Evolutionary conservation across 306 rosid genomes (phyloP).

Genomic region (Rubus idaeus): DNA sequence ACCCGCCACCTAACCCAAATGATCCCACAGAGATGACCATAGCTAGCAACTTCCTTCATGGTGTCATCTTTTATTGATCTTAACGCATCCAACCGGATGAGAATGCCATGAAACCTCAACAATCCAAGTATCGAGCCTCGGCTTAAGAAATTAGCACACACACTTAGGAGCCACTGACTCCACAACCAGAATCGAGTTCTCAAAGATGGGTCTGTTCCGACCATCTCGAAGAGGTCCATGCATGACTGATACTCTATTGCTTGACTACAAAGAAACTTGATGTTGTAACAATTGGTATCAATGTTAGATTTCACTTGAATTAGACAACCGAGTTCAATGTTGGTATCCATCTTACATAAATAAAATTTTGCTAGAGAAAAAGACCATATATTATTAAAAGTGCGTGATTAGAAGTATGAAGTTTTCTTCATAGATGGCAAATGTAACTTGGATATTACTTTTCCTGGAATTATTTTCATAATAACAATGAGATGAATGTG

Average conservation of each 20-base stretch:
- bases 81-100: not conserved
- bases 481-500: not conserved
- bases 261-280: not conserved
- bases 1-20: not conserved
- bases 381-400: not conserved
- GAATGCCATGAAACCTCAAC: not conserved
- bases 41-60: not conserved
- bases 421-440: not conserved
- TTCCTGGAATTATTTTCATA: not conserved
- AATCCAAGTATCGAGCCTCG: not conserved
- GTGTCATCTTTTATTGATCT: not conserved
- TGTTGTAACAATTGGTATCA: not conserved
- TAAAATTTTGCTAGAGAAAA: too few relatives aligned
- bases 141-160: too few relatives aligned
- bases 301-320: not conserved
- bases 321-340: not conserved
- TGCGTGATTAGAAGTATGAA: not conserved
- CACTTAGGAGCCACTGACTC: not conserved
- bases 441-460: not conserved
- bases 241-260: not conserved
- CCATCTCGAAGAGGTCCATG: not conserved
- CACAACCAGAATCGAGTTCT: not conserved
- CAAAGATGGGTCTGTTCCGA: not conserved
- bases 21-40: not conserved
- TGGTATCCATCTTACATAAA: too few relatives aligned